These are phyloP conservation scores for Houttuynia cordata DNA, from an alignment of 164 flowering plant species.

Conservation along the genomic window DNA sequence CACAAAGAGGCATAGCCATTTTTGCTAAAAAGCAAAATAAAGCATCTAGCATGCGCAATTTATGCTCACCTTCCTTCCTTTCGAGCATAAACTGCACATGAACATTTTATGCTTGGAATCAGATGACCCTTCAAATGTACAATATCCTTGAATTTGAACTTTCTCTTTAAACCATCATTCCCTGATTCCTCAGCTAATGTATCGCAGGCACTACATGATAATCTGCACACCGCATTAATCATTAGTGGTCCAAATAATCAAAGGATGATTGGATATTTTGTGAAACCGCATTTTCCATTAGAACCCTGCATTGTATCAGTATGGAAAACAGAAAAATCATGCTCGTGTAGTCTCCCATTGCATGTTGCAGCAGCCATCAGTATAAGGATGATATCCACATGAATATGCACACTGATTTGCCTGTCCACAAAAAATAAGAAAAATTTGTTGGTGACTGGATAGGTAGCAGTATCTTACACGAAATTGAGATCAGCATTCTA, in stretches of 20 bases:
- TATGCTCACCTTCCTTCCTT: constrained; percentile 72
- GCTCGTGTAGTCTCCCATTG: constrained; percentile 80
- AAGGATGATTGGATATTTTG: constrained; percentile 70
- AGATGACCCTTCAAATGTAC: constrained; percentile 81
- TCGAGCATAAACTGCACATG: constrained; percentile 86
- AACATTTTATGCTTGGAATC: constrained; percentile 48
- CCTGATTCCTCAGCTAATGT: constrained; percentile 36
- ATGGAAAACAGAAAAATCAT: constrained; percentile 64
- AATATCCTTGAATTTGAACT: constrained; percentile 43
- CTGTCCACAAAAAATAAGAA: too few relatives aligned
- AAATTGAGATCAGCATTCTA: too few relatives aligned
- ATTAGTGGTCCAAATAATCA: constrained; percentile 86
- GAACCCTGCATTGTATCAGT: constrained; percentile 52
- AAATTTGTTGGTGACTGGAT: too few relatives aligned
- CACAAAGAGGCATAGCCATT: background rate
- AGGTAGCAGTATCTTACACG: too few relatives aligned
- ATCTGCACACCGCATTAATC: constrained; percentile 91
- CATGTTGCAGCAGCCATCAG: constrained; percentile 29
- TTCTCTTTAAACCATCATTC: constrained; percentile 39
- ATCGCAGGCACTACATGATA: constrained; percentile 82
- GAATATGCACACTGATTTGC: too few relatives aligned
- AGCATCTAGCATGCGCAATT: background rate
- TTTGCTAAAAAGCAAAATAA: background rate
- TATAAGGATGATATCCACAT: background rate
- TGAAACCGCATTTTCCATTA: constrained; percentile 73